phyloP scores from a whole-genome alignment of 2,329 filamentous ascomycete genomes.

The Colletotrichum musicola region DNA sequence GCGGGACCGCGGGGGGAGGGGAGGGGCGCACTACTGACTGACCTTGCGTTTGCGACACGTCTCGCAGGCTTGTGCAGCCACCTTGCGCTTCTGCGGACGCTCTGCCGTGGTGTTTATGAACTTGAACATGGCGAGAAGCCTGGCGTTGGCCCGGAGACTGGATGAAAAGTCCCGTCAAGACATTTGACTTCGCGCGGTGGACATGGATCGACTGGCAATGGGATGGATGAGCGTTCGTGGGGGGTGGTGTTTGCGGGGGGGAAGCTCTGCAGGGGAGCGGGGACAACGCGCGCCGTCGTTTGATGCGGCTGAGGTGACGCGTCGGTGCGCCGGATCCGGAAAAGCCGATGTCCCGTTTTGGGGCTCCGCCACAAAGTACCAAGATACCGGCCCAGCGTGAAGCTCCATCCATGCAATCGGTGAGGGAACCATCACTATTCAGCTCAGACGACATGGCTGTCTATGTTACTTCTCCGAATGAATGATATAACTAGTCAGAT shows the following conservation, averaged over 20 bases:
- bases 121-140: constrained; percentile 32
- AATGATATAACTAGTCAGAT: too few relatives aligned
- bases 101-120: constrained; percentile 39
- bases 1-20: neutral
- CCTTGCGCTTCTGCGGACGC: constrained; percentile 32
- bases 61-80: constrained; percentile 37
- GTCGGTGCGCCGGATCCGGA: neutral
- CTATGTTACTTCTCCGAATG: too few relatives aligned
- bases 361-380: neutral
- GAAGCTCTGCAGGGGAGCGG: constrained; percentile 12
- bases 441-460: too few relatives aligned
- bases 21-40: neutral
- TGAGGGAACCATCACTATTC: too few relatives aligned
- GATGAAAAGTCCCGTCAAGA: neutral
- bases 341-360: neutral
- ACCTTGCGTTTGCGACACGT: constrained; percentile 40
- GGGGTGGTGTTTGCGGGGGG: constrained; percentile 9
- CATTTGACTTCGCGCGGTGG: constrained; percentile 3
- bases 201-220: constrained; percentile 7
- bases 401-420: too few relatives aligned
- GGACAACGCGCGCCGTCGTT: neutral
- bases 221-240: too few relatives aligned
- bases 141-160: neutral
- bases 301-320: neutral
- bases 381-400: too few relatives aligned